Base-by-base conservation (phyloP, 75 land plant genomes). In the Azolla pinnata region DNA sequence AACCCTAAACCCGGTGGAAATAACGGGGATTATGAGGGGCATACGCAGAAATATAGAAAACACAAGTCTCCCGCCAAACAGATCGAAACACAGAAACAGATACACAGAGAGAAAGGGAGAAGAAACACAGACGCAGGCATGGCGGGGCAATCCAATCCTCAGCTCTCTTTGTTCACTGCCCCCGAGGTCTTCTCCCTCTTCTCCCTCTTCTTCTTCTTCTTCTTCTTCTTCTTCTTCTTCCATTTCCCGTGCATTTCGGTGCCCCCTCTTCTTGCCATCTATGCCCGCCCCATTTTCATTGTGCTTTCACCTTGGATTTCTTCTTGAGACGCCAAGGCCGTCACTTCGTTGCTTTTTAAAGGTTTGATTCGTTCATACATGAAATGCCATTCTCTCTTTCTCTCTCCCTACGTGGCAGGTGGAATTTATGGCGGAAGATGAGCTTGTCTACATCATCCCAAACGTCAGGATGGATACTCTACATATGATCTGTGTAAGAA, bases 351-450 rank as follows among this genome's bases (percentile, higher is more conserved):
- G n/a, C n/a, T n/a, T n/a, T n/a, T n/a, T n/a, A n/a, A n/a, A n/a
- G n/a, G n/a, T n/a, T n/a, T n/a, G n/a, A n/a, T n/a, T n/a, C n/a
- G n/a, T n/a, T n/a, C n/a, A n/a, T n/a, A n/a, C 23, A 27, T 4
- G 23, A 55, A 30, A 33, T 51, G 48, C 67, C 20, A 29, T 35
- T 24, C 1, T 12, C 20, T 24, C 1, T 32, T 49, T 27, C 21
- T 17, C n/a, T 17, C 9, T 57, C 5, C 23, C 28, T 49, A n/a
- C 28, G 26, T 9, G 59, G 63, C 65, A 95, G 96, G 78, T 95
- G 46, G 99, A 95, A 48, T 95, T 89, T 61, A 27, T 90, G 29
- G 91, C 83, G 12, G 99, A 95, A 58, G 91, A 95, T 61, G 99
- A 95, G 59, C 42, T 64, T 64, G 61, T 86, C 27, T 78, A 81